A percentile compares a stretch with the other conserved stretches of the same genome.
phyloP scores from a whole-genome alignment of 208 protist species.

The Borovskyia barvae region DNA sequence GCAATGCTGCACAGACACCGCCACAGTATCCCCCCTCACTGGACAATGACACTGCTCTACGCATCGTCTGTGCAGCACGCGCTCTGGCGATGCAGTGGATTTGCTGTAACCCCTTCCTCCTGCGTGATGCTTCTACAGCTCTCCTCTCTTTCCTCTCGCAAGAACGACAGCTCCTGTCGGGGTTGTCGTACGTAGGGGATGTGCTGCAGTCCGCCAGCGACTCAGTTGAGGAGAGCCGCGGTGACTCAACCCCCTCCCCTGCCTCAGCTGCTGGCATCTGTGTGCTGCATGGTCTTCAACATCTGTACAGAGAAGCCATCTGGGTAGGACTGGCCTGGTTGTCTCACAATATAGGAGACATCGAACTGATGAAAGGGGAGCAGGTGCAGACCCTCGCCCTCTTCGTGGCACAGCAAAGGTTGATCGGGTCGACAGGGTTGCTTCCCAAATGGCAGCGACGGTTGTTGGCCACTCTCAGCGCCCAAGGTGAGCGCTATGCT shows the following conservation, averaged over 20 bases:
- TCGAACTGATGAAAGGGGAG: neutral
- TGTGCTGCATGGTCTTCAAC: neutral
- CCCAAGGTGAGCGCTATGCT: no score
- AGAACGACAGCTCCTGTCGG: constrained; percentile 11
- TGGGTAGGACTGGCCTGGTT: constrained; percentile 16
- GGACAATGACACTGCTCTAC: no score
- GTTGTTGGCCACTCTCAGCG: no score
- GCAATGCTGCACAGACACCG: no score
- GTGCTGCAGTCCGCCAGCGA: neutral
- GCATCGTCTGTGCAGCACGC: constrained; percentile 7
- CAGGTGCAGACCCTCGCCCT: neutral
- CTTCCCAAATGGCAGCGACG: no score
- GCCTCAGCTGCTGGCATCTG: neutral
- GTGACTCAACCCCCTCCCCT: neutral
- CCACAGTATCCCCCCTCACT: no score
- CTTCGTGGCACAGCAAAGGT: neutral
- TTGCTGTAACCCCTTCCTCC: neutral
- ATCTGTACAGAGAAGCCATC: no score
- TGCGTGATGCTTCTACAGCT: neutral
- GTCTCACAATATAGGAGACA: neutral
- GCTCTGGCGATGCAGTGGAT: constrained; percentile 25
- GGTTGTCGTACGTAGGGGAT: neutral
- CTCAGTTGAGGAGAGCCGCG: neutral
- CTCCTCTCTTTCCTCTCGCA: constrained; percentile 9
- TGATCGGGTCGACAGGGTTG: constrained; percentile 1